Percentiles rank a stretch among this genome's conserved stretches.
phyloP scores from a whole-genome alignment of 768 basidiomycete species.

The Trametopsis cervina region DNA sequence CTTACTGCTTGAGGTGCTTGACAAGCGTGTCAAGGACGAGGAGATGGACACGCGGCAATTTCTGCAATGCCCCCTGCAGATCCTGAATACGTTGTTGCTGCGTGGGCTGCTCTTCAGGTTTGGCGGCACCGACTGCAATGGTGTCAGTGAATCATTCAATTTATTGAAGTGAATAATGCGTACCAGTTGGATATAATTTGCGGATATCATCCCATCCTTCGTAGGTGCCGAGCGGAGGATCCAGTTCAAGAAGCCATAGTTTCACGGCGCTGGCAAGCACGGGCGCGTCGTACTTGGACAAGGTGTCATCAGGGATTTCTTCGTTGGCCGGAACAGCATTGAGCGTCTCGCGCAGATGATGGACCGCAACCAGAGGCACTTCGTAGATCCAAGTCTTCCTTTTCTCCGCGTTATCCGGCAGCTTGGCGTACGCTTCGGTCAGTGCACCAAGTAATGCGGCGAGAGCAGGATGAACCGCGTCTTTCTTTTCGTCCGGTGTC shows the following conservation, averaged over 20 bases:
- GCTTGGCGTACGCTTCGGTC: conserved; percentile 50
- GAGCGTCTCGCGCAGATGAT: conserved; percentile 79
- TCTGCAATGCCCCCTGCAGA: conserved; percentile 54
- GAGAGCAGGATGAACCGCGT: conserved; percentile 68
- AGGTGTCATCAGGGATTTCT: conserved; percentile 44
- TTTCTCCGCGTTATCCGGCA: conserved; percentile 63
- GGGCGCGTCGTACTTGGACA: conserved; percentile 76
- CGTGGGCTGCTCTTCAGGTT: conserved; percentile 43
- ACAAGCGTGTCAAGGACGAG: conserved; percentile 75
- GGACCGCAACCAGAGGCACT: conserved; percentile 74
- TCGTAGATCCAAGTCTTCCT: conserved; percentile 95
- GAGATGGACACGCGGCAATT: conserved; percentile 72
- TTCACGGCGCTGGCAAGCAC: conserved; percentile 82
- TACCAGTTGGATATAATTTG: conserved; percentile 72
- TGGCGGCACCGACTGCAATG: conserved; percentile 44
- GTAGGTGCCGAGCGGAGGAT: conserved; percentile 78
- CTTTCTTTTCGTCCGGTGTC: conserved; percentile 43
- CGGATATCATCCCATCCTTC: conserved; percentile 92
- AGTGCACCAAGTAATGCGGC: conserved; percentile 58
- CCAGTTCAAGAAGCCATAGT: conserved; percentile 87
- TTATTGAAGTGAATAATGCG: conserved; percentile 11
- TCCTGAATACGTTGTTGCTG: conserved; percentile 59
- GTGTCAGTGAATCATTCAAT: neutral
- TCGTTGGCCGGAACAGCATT: conserved; percentile 60
- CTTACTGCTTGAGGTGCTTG: conserved; percentile 67